Evolutionary conservation across 768 basidiomycete species (phyloP).

Genomic region (Imleria badia): DNA sequence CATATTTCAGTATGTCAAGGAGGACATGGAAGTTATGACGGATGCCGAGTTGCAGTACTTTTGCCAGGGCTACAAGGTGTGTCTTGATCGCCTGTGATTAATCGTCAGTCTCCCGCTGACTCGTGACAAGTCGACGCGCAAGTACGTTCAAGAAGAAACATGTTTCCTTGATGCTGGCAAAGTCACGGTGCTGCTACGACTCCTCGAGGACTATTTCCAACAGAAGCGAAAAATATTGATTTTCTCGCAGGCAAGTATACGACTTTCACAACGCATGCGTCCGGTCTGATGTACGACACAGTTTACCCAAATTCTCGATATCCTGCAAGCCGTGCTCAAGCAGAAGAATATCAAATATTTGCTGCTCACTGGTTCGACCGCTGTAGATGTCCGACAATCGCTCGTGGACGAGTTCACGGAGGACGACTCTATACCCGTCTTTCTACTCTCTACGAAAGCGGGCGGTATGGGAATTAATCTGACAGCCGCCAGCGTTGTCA

Average conservation of each 20-base stretch:
- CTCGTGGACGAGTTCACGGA: conserved; percentile 93
- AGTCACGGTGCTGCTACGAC: conserved; percentile 65
- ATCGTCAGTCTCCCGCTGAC: conserved; percentile 4
- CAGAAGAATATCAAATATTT: conserved; percentile 72
- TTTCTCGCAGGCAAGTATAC: conserved; percentile 79
- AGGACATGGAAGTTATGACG: conserved; percentile 98
- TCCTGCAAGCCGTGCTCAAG: conserved; percentile 80
- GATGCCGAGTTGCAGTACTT: conserved; percentile 93
- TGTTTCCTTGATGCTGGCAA: conserved; percentile 91
- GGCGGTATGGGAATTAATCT: conserved; percentile 97
- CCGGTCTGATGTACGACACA: conserved; percentile 29
- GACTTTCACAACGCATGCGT: not conserved
- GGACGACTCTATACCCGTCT: conserved; percentile 82
- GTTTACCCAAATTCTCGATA: conserved; percentile 97
- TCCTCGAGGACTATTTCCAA: conserved; percentile 64
- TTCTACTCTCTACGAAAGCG: conserved; percentile 89
- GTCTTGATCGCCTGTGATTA: not conserved
- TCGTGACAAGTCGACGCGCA: conserved; percentile 57
- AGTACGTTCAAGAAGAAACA: conserved; percentile 68
- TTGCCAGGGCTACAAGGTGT: conserved; percentile 81
- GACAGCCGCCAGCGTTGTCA: conserved; percentile 92
- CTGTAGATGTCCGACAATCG: conserved; percentile 90
- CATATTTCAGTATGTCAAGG: conserved; percentile 82
- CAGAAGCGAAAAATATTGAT: conserved; percentile 83
- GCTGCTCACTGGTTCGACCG: conserved; percentile 87